Base-by-base conservation (phyloP, 345 rosid species). In the Moricandia arvensis region DNA sequence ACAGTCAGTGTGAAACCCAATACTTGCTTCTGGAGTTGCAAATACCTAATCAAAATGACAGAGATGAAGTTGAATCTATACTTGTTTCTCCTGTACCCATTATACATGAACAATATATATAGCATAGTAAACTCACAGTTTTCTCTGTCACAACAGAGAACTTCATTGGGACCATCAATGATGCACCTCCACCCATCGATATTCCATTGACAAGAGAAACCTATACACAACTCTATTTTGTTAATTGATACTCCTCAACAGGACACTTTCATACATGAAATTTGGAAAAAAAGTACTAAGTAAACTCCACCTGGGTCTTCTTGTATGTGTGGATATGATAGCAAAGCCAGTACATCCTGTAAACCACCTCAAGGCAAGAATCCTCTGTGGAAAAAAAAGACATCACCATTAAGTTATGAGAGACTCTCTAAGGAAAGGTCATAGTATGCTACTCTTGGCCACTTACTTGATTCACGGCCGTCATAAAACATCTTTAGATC, bases 151-250 rank as follows among this genome's bases (percentile, higher is more conserved):
- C 96, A 64, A 91, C 96, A 2, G 93, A 86, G 78, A 94, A 91
- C 79, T 89, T 91, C 98, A 90, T 85, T 13, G 97, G 97, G 41
- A 86, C 97, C 98, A 90, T 86, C 49, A 91, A 78, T 9, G 96
- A 86, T 59, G 98, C 97, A 45, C 97, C 98, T 59, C 98, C 98
- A 26, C 98, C 98, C 95, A 94, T 94, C n/a, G 96, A 69, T 61
- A 91, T 90, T 74, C 98, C 98, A 79, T 90, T 81, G 63, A 83
- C 91, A 71, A 94, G 93, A 75, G 96, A 84, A 59, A 94, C 93
- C 98, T 91, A 81, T 68, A 43, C 69, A 49, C 4, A 61, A 45
- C 12, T 53, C 16, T 54, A 30, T 10, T 17, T 1, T 3, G 65
- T 73, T 30, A 60, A 5, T 58, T 30, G 53, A 26, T 65, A 65